Base-by-base conservation (phyloP, 768 basidiomycete species). In the Termitomyces eurrhizus region DNA sequence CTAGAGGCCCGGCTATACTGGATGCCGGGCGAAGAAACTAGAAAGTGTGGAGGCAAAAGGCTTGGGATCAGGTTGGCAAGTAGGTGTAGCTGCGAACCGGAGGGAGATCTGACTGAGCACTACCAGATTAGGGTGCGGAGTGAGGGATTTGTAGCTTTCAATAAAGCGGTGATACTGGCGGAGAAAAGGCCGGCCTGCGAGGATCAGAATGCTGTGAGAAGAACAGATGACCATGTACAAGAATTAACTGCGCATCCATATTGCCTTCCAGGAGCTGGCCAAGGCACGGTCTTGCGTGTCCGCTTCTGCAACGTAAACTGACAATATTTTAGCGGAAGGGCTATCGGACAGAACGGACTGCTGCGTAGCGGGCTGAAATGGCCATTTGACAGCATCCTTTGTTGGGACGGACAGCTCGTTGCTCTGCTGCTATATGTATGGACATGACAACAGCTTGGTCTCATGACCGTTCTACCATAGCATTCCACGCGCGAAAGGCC, bases 21-120 rank as follows among this genome's bases (percentile, higher is more conserved):
- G 76, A 73, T 4, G 70, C 68, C 4, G 83, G 70, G 59, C 79
- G 80, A 35, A 80, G 68, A 60, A 82, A 79, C 78, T 82, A 60
- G 74, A 75, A 44, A 77, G 64, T 1, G 75, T 61, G 5, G 74
- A 68, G 14, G 71, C 67, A 16, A 61, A 60, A 2, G 69, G 42
- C 7, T 44, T 4, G 39, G 13, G 61, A 18, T 50, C 51, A 51
- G 49, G 56, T 29, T 50, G 29, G 13, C 21, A 8, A 37, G 9
- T 21, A 41, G 57, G 13, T 52, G 60, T 8, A 3, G 62, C 50
- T 36, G 58, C 55, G 42, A 64, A 60, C 37, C 66, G 65, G 1
- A 63, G 49, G 3, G 66, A 65, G 32, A 66, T 39, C 16, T 62
- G 63, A 41, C 36, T 50, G 46, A 68, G 60, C 11, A 64, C 16